A percentile compares a stretch with the other conserved stretches of the same genome.
These are phyloP conservation scores for Omphalotus olearius DNA, from an alignment of 1,284 basidiomycete species.

Conservation along the genomic window DNA sequence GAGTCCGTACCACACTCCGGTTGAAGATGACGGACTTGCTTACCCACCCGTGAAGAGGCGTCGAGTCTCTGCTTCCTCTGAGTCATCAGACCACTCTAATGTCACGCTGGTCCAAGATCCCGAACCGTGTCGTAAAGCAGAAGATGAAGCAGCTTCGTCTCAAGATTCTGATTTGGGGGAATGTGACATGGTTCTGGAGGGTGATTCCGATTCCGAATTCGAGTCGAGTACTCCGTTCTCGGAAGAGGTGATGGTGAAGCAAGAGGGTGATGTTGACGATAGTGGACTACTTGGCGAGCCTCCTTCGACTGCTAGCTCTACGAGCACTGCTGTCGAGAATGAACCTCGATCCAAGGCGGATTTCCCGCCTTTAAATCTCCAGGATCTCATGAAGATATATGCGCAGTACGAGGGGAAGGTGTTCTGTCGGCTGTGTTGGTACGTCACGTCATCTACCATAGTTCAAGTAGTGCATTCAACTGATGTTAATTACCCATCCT, in stretches of 20 bases:
- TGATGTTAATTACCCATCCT: not conserved
- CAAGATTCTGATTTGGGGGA: not conserved
- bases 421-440: constrained; percentile 6
- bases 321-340: not conserved
- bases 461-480: not conserved
- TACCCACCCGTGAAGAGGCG: too few species aligned
- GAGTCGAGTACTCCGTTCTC: too few species aligned
- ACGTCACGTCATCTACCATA: not conserved
- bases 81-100: not conserved
- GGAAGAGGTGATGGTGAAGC: too few species aligned
- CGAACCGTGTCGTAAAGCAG: too few species aligned
- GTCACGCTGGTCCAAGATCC: too few species aligned
- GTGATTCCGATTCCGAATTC: not conserved
- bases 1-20: too few species aligned
- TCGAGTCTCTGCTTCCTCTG: not conserved
- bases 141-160: too few species aligned
- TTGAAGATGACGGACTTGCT: too few species aligned
- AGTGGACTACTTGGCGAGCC: too few species aligned
- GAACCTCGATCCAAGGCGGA: not conserved
- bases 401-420: not conserved
- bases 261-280: too few species aligned
- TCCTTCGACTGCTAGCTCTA: too few species aligned
- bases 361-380: constrained; percentile 2
- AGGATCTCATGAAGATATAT: constrained; percentile 7
- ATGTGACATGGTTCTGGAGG: constrained; percentile 8